Conservation (phyloP, 2,329 filamentous ascomycete species). For the Escovopsis sp. region DNA sequence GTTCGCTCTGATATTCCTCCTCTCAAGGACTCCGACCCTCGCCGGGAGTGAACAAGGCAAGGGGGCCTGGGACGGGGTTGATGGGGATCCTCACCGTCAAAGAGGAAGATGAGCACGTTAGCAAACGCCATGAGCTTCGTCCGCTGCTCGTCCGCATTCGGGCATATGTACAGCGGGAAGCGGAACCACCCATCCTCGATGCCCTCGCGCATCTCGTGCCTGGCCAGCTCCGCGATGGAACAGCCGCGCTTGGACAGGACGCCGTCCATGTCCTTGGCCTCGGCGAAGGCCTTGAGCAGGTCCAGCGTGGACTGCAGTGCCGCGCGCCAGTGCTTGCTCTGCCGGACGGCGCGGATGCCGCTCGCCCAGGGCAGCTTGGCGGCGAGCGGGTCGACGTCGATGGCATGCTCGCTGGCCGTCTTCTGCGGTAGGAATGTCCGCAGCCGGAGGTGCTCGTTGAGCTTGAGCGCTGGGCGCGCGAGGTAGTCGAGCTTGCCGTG, state of each 20-base stretch:
- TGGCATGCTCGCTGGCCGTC: background rate
- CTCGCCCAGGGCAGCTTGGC: background rate
- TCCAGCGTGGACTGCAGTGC: background rate
- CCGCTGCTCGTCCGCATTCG: background rate
- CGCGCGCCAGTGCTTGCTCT: background rate
- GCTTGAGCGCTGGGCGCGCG: background rate
- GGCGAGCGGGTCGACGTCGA: background rate
- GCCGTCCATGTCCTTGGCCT: background rate
- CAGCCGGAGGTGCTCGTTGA: background rate
- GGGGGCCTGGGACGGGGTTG: background rate
- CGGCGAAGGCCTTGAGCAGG: background rate
- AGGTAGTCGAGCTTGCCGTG: background rate
- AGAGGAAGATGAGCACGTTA: background rate
- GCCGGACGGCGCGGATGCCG: background rate
- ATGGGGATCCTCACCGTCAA: background rate
- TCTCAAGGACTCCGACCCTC: too few relatives aligned
- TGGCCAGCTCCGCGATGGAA: background rate
- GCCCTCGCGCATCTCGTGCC: background rate
- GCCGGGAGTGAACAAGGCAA: background rate
- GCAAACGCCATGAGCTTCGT: background rate
- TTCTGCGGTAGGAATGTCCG: background rate
- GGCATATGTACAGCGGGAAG: background rate
- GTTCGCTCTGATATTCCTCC: too few relatives aligned
- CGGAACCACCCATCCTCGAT: background rate
- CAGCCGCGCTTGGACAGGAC: background rate